Conservation (phyloP, 148 eudicot species). For the Camellia sinensis region DNA sequence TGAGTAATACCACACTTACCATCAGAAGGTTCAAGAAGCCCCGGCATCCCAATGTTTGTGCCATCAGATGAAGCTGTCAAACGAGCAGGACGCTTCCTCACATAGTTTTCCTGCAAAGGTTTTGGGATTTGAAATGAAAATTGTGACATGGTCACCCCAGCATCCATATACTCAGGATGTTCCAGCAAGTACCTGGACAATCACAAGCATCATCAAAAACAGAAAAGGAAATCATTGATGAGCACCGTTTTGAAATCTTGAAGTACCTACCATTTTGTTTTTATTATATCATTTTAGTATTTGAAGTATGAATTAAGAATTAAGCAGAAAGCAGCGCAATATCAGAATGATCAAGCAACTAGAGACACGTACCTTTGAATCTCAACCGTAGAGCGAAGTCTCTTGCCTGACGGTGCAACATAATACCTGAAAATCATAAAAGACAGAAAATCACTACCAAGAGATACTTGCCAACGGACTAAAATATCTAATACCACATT, state of each 20-base stretch:
- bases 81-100: constrained; percentile 70
- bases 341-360: no score
- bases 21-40: constrained; percentile 33
- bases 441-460: not conserved
- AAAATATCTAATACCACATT: constrained; percentile 2
- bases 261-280: not conserved
- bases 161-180: constrained; percentile 53
- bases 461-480: not conserved
- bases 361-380: constrained; percentile 55
- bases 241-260: not conserved
- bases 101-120: constrained; percentile 88
- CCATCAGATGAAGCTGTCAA: constrained; percentile 27
- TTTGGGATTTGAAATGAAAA: constrained; percentile 90
- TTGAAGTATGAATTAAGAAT: not conserved
- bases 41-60: constrained; percentile 8
- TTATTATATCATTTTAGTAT: not conserved
- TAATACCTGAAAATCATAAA: constrained; percentile 66
- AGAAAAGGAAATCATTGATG: not conserved
- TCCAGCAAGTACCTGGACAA: constrained; percentile 64
- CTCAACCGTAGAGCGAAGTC: constrained; percentile 86
- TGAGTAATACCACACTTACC: constrained; percentile 28
- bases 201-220: constrained; percentile 5
- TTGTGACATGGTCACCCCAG: constrained; percentile 62
- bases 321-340: not conserved
- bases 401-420: constrained; percentile 77